Percentiles rank a stretch among this genome's conserved stretches.
Conservation (phyloP, 2,329 filamentous ascomycete species). For the Colletotrichum liriopes region DNA sequence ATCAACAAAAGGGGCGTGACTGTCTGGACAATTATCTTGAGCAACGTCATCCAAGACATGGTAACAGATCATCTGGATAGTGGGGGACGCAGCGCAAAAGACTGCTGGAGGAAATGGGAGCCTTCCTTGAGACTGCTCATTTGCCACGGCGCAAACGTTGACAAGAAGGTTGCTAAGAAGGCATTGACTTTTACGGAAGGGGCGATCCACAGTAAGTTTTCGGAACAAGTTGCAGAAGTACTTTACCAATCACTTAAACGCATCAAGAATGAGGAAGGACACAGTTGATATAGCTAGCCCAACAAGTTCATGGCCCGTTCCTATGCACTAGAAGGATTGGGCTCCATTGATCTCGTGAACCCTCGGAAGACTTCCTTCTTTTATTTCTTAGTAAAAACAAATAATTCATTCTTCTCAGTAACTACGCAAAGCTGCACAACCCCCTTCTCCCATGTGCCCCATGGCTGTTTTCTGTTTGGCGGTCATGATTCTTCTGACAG, state of each 20-base stretch:
- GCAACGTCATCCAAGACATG: neutral
- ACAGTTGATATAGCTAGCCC: neutral
- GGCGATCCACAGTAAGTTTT: too few relatives aligned
- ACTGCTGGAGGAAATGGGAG: neutral
- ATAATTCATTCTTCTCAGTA: neutral
- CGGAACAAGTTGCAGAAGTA: neutral
- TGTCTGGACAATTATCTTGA: neutral
- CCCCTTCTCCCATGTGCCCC: neutral
- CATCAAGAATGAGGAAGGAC: neutral
- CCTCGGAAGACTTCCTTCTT: neutral
- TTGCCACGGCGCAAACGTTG: neutral
- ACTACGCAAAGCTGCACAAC: neutral
- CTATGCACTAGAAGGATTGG: too few relatives aligned
- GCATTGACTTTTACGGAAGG: too few relatives aligned
- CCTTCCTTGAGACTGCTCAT: neutral
- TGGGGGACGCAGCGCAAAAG: neutral
- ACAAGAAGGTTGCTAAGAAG: too few relatives aligned
- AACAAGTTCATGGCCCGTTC: neutral
- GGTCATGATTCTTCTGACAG: neutral
- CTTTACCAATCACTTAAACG: neutral
- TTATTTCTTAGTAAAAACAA: too few relatives aligned
- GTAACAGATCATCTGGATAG: too few relatives aligned
- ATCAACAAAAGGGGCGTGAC: neutral
- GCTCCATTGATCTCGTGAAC: neutral
- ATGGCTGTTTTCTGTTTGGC: neutral